Conservation (phyloP, 352 stramenopile species). For the Globisporangium lucens region DNA sequence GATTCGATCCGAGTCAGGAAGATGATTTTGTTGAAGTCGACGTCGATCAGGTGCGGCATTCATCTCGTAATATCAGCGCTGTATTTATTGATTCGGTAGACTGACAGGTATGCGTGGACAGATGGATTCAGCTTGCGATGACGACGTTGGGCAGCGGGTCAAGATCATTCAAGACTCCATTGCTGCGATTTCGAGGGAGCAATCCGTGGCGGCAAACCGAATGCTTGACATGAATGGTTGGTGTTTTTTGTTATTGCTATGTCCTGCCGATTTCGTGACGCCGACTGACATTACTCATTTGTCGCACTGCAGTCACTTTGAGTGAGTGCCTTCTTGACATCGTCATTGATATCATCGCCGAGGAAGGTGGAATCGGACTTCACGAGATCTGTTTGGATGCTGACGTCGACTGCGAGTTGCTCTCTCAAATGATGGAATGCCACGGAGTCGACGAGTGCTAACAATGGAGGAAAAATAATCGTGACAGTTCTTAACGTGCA, state of each 20-base stretch:
- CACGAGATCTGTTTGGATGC: slow-evolving; percentile 9
- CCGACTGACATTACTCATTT: neutral
- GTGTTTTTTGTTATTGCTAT: neutral
- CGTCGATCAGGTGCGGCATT: slow-evolving; percentile 9
- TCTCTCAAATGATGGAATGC: slow-evolving; percentile 12
- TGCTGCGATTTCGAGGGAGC: slow-evolving; percentile 4
- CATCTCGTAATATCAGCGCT: neutral
- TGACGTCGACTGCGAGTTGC: slow-evolving; percentile 12
- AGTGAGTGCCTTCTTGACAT: slow-evolving; percentile 21
- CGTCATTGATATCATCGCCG: slow-evolving; percentile 20
- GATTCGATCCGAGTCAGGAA: slow-evolving; percentile 14
- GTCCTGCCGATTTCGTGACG: neutral
- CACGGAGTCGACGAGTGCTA: slow-evolving; percentile 10
- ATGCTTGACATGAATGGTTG: slow-evolving; percentile 18
- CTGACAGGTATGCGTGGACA: neutral
- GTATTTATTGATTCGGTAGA: neutral
- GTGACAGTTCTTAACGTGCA: slow-evolving; percentile 9
- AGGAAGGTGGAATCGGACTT: slow-evolving; percentile 19
- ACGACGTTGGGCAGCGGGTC: slow-evolving; percentile 9
- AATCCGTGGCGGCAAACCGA: neutral
- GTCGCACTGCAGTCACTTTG: slow-evolving; percentile 10
- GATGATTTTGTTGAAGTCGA: slow-evolving; percentile 7
- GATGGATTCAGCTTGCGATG: slow-evolving; percentile 8
- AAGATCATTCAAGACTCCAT: slow-evolving; percentile 19
- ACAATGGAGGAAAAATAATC: neutral